Base-by-base conservation (phyloP, 2,329 filamentous ascomycete genomes). In the Colletotrichum sojae region DNA sequence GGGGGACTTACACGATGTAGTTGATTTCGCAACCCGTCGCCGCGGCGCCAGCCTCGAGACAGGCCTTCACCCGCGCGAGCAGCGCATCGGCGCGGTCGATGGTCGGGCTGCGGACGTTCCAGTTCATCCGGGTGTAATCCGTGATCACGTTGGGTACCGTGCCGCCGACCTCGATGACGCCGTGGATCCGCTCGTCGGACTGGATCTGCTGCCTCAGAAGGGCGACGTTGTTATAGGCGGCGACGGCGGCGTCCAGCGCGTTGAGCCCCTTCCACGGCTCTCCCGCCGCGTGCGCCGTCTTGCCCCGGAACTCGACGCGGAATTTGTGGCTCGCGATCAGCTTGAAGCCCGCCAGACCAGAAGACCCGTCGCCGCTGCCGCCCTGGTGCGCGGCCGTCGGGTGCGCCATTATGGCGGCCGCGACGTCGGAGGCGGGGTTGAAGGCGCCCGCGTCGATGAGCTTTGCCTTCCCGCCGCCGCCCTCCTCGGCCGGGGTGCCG, bases 401-500 rank as follows among this genome's bases (percentile, higher is more conserved):
- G 25, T 71, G 69, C 8, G 65, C 66, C 60, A 87, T 76, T 1
- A 84, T 81, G 67, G 83, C 83, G 1, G 84, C 84, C 27, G 73
- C 70, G 12, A 73, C 73, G 46, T 66, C 75, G 43, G 62, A 45
- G 6, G 67, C 39, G 1, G 67, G 56, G 6, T 69, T 52, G 66
- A 78, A 81, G 0, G 80, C 79, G 6, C 79, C 79, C 0, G 74
- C 74, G 1, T 72, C 72, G 64, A 82, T 78, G 18, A 81, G 71
- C 71, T 78, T 76, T 6, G 76, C 74, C 71, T 84, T 84, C 20
- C 82, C 82, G 5, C 80, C 81, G 36, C 81, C 81, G 10, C 79
- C 80, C 67, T 84, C 82, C 55, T 84, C 82, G 2, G 82, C 83
- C 0, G 82, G 82, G 0, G 82, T 83, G 1, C 83, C 82, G 1